phyloP scores from a whole-genome alignment of 2,329 filamentous ascomycete species.

The Phaeosphaeriaceae sp. region DNA sequence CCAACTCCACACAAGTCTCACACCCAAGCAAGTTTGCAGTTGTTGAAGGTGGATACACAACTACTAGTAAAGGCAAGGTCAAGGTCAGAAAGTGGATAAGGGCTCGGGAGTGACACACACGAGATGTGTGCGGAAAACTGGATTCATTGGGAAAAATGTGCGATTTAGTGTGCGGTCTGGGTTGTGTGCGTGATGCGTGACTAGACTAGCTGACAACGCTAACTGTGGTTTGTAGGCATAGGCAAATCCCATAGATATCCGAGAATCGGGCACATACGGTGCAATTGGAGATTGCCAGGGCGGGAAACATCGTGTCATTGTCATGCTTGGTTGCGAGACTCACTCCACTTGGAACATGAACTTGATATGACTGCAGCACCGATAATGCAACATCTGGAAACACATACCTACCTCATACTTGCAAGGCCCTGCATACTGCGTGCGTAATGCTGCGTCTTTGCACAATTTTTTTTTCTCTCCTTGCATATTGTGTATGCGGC shows the following conservation, averaged over 20 bases:
- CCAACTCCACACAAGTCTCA: background rate
- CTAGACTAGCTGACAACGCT: background rate
- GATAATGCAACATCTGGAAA: background rate
- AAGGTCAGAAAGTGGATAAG: background rate
- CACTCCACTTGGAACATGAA: background rate
- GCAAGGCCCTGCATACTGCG: background rate
- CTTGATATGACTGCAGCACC: background rate
- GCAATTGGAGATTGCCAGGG: background rate
- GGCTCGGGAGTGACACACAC: background rate
- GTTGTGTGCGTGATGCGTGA: background rate
- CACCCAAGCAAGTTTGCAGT: background rate
- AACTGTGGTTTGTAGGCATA: background rate
- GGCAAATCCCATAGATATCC: background rate
- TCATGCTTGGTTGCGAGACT: background rate
- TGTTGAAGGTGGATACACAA: background rate
- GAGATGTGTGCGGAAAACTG: background rate
- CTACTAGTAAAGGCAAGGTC: background rate
- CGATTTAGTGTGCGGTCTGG: background rate
- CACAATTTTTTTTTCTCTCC: background rate
- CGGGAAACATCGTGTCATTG: background rate
- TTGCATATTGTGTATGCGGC: background rate
- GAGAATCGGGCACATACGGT: background rate
- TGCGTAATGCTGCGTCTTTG: background rate
- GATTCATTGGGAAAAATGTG: background rate
- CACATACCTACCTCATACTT: background rate